Evolutionary conservation across 2,329 filamentous ascomycete genomes (phyloP).

Genomic region (Passalora sequoiae): DNA sequence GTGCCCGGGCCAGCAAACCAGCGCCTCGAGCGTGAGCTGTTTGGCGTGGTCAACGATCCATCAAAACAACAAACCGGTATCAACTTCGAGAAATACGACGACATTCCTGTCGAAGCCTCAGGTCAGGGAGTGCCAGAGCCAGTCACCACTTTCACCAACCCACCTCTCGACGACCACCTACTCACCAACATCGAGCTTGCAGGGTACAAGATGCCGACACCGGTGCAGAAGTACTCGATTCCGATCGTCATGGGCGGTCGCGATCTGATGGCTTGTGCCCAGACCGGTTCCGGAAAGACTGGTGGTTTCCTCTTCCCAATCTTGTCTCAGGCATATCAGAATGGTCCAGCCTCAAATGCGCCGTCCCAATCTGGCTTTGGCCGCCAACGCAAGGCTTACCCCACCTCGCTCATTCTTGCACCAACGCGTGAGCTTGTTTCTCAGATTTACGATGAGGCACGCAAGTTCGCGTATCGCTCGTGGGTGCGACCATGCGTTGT

Average conservation of each 20-base stretch:
- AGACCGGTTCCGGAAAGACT: conserved; percentile 99
- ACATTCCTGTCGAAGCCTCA: conserved; percentile 96
- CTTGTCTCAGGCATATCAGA: conserved; percentile 91
- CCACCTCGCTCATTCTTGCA: conserved; percentile 90
- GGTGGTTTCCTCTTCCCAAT: conserved; percentile 99
- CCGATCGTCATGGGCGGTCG: conserved; percentile 97
- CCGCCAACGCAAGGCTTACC: conserved; percentile 95
- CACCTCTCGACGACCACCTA: conserved; percentile 90
- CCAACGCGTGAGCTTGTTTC: conserved; percentile 98
- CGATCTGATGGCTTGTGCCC: conserved; percentile 98
- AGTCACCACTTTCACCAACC: conserved; percentile 84
- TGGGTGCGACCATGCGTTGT: conserved; percentile 99
- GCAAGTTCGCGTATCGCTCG: conserved; percentile 97
- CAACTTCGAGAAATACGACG: conserved; percentile 99
- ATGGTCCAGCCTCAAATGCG: conserved; percentile 70
- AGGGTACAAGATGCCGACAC: conserved; percentile 91
- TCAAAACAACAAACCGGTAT: conserved; percentile 96
- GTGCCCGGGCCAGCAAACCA: conserved; percentile 81
- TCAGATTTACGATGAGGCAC: conserved; percentile 94
- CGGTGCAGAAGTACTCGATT: conserved; percentile 98
- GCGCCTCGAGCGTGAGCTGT: conserved; percentile 90
- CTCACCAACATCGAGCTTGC: conserved; percentile 89
- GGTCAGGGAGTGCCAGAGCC: conserved; percentile 90
- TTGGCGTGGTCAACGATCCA: conserved; percentile 84
- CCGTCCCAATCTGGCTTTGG: conserved; percentile 67